These are phyloP conservation scores for Immersiella caudata DNA, from an alignment of 495 filamentous ascomycete species.

Conservation along the genomic window DNA sequence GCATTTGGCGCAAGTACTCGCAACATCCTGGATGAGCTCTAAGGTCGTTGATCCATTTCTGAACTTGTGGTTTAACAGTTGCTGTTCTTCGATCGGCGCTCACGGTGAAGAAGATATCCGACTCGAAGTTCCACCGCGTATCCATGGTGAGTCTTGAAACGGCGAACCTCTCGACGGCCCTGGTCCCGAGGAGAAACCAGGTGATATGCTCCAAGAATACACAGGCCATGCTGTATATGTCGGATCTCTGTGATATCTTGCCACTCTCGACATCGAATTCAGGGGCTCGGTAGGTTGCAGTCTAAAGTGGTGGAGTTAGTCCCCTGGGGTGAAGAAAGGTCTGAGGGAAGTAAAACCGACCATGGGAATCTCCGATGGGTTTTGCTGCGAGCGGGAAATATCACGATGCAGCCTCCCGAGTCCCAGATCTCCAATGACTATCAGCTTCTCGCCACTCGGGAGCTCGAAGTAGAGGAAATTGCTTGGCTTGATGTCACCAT, in stretches of 20 bases:
- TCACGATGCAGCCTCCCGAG: slow-evolving; percentile 11
- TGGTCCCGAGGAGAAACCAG: slow-evolving; percentile 11
- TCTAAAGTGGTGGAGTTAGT: background rate
- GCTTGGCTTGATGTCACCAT: slow-evolving; percentile 16
- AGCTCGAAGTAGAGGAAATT: slow-evolving; percentile 9
- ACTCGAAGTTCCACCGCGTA: background rate
- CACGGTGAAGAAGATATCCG: slow-evolving; percentile 17
- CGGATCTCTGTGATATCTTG: slow-evolving; percentile 4
- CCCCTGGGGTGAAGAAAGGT: no score
- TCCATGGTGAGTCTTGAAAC: background rate
- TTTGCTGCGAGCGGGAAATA: background rate
- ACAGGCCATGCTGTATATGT: slow-evolving; percentile 21
- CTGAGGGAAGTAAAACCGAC: no score
- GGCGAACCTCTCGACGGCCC: background rate
- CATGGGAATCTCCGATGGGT: slow-evolving; percentile 1
- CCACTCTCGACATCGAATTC: slow-evolving; percentile 12
- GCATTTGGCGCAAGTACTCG: background rate
- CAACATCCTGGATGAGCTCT: background rate
- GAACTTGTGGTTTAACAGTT: slow-evolving; percentile 3
- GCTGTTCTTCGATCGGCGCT: background rate
- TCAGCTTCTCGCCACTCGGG: background rate
- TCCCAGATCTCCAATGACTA: slow-evolving; percentile 14
- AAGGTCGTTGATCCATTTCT: background rate
- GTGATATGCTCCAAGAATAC: slow-evolving; percentile 19
- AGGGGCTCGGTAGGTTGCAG: slow-evolving; percentile 19